phyloP scores from a whole-genome alignment of 169 alveolate genomes.

The Cryptosporidium ubiquitum region DNA sequence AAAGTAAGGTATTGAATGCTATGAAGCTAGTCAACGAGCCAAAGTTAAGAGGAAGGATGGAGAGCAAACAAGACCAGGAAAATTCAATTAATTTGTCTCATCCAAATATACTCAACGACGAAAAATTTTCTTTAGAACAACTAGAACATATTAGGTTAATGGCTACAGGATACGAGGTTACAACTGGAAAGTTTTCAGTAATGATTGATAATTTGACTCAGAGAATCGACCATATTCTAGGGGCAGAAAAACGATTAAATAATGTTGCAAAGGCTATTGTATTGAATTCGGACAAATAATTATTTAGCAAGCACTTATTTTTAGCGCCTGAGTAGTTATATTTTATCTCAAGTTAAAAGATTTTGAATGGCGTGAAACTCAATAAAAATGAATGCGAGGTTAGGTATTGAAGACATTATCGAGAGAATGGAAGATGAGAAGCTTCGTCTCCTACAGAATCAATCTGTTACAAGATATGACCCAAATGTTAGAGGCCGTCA shows the following conservation, averaged over 20 bases:
- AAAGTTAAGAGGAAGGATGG: background rate
- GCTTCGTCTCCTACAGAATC: conserved; percentile 37
- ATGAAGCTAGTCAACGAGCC: background rate
- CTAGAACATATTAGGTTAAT: conserved; percentile 22
- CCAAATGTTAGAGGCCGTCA: conserved; percentile 85
- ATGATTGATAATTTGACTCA: conserved; percentile 39
- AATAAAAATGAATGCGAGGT: background rate
- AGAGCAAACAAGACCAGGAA: background rate
- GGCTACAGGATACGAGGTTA: conserved; percentile 24
- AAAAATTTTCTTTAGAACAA: background rate
- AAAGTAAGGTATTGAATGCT: background rate
- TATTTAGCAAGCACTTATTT: too few species aligned
- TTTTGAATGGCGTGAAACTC: background rate
- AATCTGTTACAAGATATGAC: conserved; percentile 52
- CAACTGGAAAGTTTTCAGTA: conserved; percentile 20
- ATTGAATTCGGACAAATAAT: background rate
- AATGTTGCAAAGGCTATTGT: conserved; percentile 60
- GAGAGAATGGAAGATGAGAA: conserved; percentile 67
- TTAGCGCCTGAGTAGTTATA: background rate
- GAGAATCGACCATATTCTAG: conserved; percentile 31
- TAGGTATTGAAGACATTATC: conserved; percentile 8
- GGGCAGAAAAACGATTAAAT: conserved; percentile 50
- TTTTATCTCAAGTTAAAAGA: too few species aligned
- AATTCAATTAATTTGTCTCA: background rate
- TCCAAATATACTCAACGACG: background rate